A percentile compares a stretch with the other conserved stretches of the same genome.
phyloP scores from a whole-genome alignment of 2,329 filamentous ascomycete genomes.

The Zymoseptoria pseudotritici region DNA sequence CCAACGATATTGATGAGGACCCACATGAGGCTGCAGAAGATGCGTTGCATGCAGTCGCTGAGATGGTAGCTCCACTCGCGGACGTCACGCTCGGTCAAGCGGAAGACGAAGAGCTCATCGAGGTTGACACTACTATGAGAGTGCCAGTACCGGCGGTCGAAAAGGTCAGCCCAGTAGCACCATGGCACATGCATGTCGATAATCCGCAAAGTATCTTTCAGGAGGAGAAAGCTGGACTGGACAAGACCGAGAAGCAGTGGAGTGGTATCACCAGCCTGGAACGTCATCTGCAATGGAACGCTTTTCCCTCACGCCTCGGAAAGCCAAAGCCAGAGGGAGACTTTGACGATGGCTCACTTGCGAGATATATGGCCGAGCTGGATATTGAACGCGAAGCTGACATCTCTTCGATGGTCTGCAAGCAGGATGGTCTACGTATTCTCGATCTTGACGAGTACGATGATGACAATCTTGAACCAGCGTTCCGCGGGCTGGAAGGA shows the following conservation, averaged over 20 bases:
- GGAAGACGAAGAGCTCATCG: constrained; percentile 40
- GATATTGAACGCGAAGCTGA: constrained; percentile 30
- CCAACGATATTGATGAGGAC: constrained; percentile 15
- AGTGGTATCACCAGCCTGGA: constrained; percentile 34
- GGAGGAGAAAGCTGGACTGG: constrained; percentile 13
- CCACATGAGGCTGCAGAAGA: constrained; percentile 18
- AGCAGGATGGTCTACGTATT: constrained; percentile 41
- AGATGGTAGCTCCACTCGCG: constrained; percentile 31
- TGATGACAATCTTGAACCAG: constrained; percentile 4
- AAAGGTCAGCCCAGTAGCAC: constrained; percentile 35
- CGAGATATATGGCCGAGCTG: constrained; percentile 31
- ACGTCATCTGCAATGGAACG: constrained; percentile 39
- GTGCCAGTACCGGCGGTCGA: constrained; percentile 44
- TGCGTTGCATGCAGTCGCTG: constrained; percentile 28
- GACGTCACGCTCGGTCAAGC: constrained; percentile 29
- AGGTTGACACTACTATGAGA: constrained; percentile 42
- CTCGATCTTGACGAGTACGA: constrained; percentile 27
- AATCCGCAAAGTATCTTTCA: constrained; percentile 27
- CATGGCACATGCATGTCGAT: constrained; percentile 40
- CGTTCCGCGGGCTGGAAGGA: no score
- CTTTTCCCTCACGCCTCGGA: constrained; percentile 38
- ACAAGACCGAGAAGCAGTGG: constrained; percentile 34
- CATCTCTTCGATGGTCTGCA: constrained; percentile 40
- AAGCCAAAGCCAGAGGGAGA: constrained; percentile 35
- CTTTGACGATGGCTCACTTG: constrained; percentile 33